Evolutionary conservation across 805 yeast genomes (phyloP).

Genomic region (Wickerhamomyces strasburgensis): DNA sequence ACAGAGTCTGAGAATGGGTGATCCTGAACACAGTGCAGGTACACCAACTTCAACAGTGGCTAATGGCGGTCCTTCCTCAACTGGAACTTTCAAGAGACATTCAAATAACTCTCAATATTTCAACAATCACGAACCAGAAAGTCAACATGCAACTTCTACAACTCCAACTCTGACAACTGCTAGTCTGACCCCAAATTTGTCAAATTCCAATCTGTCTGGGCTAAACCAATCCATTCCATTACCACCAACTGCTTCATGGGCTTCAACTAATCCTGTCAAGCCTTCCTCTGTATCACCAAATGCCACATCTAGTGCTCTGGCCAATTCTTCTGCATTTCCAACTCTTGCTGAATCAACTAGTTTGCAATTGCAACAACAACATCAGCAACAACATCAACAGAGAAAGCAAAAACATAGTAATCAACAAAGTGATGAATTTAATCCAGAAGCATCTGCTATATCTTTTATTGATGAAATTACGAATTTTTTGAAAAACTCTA

Average conservation of each 20-base stretch:
- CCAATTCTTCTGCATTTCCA: conserved; percentile 54
- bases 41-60: too few relatives aligned
- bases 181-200: conserved; percentile 4
- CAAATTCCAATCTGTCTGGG: conserved; percentile 19
- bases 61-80: background rate
- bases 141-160: background rate
- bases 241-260: conserved; percentile 74
- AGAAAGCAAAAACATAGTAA: conserved; percentile 22
- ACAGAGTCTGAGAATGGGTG: conserved; percentile 53
- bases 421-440: conserved; percentile 22
- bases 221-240: conserved; percentile 36
- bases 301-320: conserved; percentile 27
- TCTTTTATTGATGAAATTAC: conserved; percentile 45
- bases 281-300: conserved; percentile 12
- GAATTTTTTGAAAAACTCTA: conserved; percentile 35
- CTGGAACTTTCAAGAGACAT: conserved; percentile 21
- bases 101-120: conserved; percentile 10
- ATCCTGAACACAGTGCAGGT: conserved; percentile 30
- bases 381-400: conserved; percentile 22
- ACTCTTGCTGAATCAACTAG: conserved; percentile 44
- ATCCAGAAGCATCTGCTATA: conserved; percentile 41
- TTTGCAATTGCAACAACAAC: conserved; percentile 30
- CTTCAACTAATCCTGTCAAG: conserved; percentile 21
- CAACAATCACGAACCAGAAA: background rate
- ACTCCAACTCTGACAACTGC: background rate